Conservation (phyloP, 257 asterid genomes). For the Datura wrightii region DNA sequence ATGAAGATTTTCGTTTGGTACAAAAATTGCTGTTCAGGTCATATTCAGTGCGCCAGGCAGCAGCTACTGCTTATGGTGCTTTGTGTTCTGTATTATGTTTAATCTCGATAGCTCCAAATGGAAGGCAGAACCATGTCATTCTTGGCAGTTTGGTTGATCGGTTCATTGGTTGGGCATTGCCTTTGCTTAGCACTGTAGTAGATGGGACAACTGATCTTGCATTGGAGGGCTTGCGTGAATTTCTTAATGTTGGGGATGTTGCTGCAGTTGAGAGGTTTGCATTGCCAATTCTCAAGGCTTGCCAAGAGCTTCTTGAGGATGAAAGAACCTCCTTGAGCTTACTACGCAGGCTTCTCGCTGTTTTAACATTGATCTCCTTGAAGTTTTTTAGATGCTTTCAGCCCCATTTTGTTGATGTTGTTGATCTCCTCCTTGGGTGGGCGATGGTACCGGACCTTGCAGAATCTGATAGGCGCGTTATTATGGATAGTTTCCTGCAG, state of each 20-base stretch:
- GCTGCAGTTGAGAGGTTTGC: constrained; percentile 92
- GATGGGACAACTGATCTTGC: constrained; percentile 78
- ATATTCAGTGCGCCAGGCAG: constrained; percentile 83
- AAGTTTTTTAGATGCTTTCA: constrained; percentile 93
- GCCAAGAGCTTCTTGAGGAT: constrained; percentile 98
- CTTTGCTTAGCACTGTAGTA: constrained; percentile 60
- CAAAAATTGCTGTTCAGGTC: constrained; percentile 58
- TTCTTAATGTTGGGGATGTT: constrained; percentile 86
- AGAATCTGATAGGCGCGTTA: constrained; percentile 77
- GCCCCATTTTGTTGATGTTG: constrained; percentile 93
- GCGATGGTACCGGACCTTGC: constrained; percentile 85
- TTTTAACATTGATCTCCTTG: constrained; percentile 77
- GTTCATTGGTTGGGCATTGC: constrained; percentile 94
- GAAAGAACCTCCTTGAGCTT: constrained; percentile 90
- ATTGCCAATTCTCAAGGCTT: constrained; percentile 88
- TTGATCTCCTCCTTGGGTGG: constrained; percentile 98
- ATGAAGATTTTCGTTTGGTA: neutral
- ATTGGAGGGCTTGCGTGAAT: constrained; percentile 83
- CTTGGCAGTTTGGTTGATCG: constrained; percentile 76
- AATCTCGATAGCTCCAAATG: constrained; percentile 66
- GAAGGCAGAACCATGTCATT: constrained; percentile 83
- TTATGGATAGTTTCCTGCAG: constrained; percentile 95
- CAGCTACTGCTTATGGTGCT: constrained; percentile 93
- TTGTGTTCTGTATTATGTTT: constrained; percentile 78
- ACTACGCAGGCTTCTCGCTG: constrained; percentile 75